These are phyloP conservation scores for Pyropia yezoensis DNA, from an alignment of 23 red algal species.

Conservation along the genomic window DNA sequence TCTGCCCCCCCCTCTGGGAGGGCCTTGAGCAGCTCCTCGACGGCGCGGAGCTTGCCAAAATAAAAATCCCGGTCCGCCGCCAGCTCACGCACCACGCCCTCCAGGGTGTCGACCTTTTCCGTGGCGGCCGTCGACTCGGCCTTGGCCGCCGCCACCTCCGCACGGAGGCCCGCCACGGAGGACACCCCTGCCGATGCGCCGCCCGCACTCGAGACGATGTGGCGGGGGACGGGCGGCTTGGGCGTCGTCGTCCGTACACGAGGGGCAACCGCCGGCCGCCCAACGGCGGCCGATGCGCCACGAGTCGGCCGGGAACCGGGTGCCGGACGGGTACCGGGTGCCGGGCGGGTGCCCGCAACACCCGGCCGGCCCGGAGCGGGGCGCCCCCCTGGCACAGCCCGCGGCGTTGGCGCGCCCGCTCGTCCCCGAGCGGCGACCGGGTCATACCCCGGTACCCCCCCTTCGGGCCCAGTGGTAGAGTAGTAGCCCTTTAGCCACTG, in stretches of 20 bases:
- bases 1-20: conserved; percentile 29
- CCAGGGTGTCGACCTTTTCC: conserved; percentile 54
- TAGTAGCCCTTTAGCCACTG: conserved; percentile 95
- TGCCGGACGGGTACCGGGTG: not conserved
- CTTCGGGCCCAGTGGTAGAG: conserved; percentile 44
- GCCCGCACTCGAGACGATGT: not conserved
- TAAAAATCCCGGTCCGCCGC: conserved; percentile 88
- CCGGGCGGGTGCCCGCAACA: not conserved
- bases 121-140: not conserved
- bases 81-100: conserved; percentile 25
- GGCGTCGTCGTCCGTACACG: conserved; percentile 1
- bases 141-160: conserved; percentile 6
- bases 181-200: not conserved
- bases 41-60: conserved; percentile 82
- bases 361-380: conserved; percentile 2
- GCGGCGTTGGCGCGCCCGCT: conserved; percentile 2
- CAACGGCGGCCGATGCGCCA: not conserved
- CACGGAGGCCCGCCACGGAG: not conserved
- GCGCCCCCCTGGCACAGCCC: not conserved
- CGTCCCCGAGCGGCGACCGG: conserved; percentile 15
- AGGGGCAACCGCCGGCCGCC: not conserved
- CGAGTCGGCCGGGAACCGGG: not conserved
- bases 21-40: conserved; percentile 76
- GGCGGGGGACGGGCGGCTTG: not conserved
- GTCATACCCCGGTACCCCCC: conserved; percentile 34